Percentiles rank a stretch among this genome's conserved stretches.
Evolutionary conservation across 192 early-diverging fungal genomes (phyloP).

Genomic region (Podila clonocystis): DNA sequence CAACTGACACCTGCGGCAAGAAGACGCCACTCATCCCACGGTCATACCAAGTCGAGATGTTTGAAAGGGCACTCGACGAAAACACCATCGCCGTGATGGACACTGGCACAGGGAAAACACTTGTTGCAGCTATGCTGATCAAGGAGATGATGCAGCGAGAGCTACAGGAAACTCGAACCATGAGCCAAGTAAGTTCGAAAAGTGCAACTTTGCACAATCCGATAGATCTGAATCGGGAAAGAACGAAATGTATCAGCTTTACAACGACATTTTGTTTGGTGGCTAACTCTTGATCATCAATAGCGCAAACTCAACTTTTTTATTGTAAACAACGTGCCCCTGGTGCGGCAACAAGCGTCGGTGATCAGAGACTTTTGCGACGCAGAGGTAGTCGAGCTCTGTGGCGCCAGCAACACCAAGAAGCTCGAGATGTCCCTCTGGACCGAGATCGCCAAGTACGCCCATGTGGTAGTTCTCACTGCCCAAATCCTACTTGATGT

Average conservation of each 20-base stretch:
- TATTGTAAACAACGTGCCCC: slow-evolving; percentile 86
- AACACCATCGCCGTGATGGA: slow-evolving; percentile 93
- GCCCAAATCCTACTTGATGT: slow-evolving; percentile 86
- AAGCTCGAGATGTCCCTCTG: slow-evolving; percentile 69
- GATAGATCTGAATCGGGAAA: background rate
- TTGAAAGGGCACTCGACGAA: slow-evolving; percentile 64
- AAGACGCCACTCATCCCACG: background rate
- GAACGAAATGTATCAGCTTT: background rate
- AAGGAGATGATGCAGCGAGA: slow-evolving; percentile 70
- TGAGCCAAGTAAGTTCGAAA: background rate
- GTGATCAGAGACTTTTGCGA: slow-evolving; percentile 80
- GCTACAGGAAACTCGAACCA: slow-evolving; percentile 28
- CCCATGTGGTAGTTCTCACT: slow-evolving; percentile 88
- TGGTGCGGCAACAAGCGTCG: slow-evolving; percentile 86
- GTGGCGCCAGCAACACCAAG: slow-evolving; percentile 75
- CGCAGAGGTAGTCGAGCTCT: slow-evolving; percentile 67
- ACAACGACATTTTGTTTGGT: background rate
- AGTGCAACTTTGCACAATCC: slow-evolving; percentile 19
- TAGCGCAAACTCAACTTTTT: slow-evolving; percentile 73
- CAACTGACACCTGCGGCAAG: too few relatives aligned
- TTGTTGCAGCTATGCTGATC: slow-evolving; percentile 89
- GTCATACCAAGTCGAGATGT: slow-evolving; percentile 83
- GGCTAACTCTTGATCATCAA: background rate
- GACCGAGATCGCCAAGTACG: slow-evolving; percentile 62
- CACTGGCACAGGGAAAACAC: slow-evolving; percentile 95